Evolutionary conservation across 192 early-diverging fungal genomes (phyloP), one percentile per base, ranked within the genome.

Genomic region (Entomortierella parvispora): DNA sequence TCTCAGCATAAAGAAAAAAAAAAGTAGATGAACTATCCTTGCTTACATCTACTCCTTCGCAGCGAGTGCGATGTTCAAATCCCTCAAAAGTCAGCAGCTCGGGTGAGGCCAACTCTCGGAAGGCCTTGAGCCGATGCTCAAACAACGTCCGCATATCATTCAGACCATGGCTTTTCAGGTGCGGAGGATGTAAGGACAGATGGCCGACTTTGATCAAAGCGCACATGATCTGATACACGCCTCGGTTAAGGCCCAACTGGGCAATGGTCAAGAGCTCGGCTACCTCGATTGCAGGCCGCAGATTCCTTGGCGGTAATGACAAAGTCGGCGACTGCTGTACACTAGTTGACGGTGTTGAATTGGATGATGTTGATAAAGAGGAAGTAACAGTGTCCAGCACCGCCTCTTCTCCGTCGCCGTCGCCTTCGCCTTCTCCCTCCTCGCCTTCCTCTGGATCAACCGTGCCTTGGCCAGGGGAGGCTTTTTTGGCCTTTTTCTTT

Each of bases 81-180:
- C 29, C 51, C 14, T 68, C 65, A 48, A 55, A 84, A 2, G 61
- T 47, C 40, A 80, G 51, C 4, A 67, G 32, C 23, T 74, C 66
- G 9, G 80, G 80, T 2, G 72, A 82, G 2, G 70, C 58, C 18
- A 87, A 33, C 5, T 66, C 25, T 10, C 56, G 63, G 79, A 87
- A 86, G 6, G 79, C 62, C 20, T 83, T 81, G 63, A 87, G 83
- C 22, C 86, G 72, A 42, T 86, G 86, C 5, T 29, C 44, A 46
- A 65, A 84, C 2, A 83, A 66, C 0, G 85, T 86, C 15, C 75
- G 58, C 23, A 82, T 67, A 60, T 87, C 70, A 49, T 87, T 83
- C 47, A 84, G 71, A 4, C 72, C 76, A 43, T 80, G 76, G 31
- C 49, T 53, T 15, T 58, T 64, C 14, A 65, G 42, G 26, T 70